phyloP scores from a whole-genome alignment of 768 basidiomycete species.

The Leucosporidium scottii region DNA sequence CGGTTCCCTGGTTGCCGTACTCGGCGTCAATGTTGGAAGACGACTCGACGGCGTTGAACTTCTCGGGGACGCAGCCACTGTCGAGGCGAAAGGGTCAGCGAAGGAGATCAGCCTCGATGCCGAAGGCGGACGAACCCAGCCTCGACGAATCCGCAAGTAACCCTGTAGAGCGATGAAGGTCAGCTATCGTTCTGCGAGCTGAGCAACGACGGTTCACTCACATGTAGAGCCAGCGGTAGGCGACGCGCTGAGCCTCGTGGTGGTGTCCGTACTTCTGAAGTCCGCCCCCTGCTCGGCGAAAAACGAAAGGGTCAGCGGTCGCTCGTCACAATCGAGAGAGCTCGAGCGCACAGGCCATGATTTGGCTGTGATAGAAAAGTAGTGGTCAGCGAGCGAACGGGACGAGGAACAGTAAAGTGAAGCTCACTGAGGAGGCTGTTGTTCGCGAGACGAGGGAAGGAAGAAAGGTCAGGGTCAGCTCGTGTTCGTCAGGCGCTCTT shows the following conservation, averaged over 20 bases:
- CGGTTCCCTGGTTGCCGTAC: slow-evolving; percentile 90
- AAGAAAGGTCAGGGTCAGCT: slow-evolving; percentile 24
- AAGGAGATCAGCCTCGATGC: slow-evolving; percentile 80
- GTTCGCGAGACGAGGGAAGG: background rate
- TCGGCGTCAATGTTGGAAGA: slow-evolving; percentile 96
- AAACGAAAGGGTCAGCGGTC: too few species aligned
- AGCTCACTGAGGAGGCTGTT: background rate
- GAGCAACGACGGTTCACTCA: too few species aligned
- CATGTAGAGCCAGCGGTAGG: slow-evolving; percentile 99
- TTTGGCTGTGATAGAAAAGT: slow-evolving; percentile 58
- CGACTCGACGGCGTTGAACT: slow-evolving; percentile 94
- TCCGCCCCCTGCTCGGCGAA: slow-evolving; percentile 60
- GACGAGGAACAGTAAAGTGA: background rate
- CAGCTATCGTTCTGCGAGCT: slow-evolving; percentile 8
- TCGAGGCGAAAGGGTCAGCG: slow-evolving; percentile 66
- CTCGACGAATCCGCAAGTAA: slow-evolving; percentile 89
- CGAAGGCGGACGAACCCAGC: slow-evolving; percentile 49
- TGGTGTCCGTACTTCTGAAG: slow-evolving; percentile 91
- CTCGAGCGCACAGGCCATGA: slow-evolving; percentile 62
- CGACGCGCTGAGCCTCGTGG: slow-evolving; percentile 83
- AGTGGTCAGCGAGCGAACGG: slow-evolving; percentile 33
- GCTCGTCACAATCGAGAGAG: too few species aligned
- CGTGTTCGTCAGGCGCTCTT: background rate
- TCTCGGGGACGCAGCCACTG: slow-evolving; percentile 91
- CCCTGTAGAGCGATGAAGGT: slow-evolving; percentile 48